Evolutionary conservation across 2,329 filamentous ascomycete genomes (phyloP).

Genomic region (Fulvia fulva): DNA sequence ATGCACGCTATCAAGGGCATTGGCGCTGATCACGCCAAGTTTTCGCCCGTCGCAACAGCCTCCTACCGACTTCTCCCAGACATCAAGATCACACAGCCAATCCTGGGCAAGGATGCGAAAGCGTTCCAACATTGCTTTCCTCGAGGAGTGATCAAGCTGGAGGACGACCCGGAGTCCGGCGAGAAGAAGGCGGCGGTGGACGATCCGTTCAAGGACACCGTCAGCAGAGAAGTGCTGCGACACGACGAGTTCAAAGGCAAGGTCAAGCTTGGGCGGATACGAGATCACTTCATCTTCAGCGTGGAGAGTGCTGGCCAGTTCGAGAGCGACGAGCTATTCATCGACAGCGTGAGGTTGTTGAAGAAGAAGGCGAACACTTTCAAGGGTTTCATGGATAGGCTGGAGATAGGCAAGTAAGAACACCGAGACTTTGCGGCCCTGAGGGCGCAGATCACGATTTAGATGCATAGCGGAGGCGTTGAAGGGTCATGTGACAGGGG

Average conservation of each 20-base stretch:
- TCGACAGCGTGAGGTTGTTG: conserved; percentile 80
- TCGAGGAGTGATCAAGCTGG: conserved; percentile 76
- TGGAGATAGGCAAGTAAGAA: conserved; percentile 25
- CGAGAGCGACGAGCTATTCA: conserved; percentile 87
- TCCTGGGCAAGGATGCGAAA: conserved; percentile 77
- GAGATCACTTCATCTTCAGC: conserved; percentile 96
- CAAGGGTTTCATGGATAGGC: conserved; percentile 61
- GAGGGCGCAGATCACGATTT: neutral
- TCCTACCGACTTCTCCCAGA: conserved; percentile 86
- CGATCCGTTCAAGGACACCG: conserved; percentile 89
- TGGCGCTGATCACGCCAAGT: conserved; percentile 93
- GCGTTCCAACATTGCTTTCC: conserved; percentile 93
- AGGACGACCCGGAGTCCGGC: conserved; percentile 65
- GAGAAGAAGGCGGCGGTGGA: conserved; percentile 82
- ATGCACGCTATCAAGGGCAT: conserved; percentile 95
- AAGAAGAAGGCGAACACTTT: conserved; percentile 78
- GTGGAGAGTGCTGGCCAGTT: conserved; percentile 95
- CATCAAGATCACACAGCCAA: conserved; percentile 79
- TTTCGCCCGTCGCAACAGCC: conserved; percentile 91
- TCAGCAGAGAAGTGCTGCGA: conserved; percentile 85
- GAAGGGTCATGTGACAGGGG: neutral
- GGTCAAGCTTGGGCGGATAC: conserved; percentile 82
- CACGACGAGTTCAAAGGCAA: conserved; percentile 93
- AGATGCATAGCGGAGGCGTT: conserved; percentile 11
- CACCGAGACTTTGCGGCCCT: neutral